A percentile compares a stretch with the other conserved stretches of the same genome.
Evolutionary conservation across 31 red algal species (phyloP).

Genomic region (Endocladia muricata): DNA sequence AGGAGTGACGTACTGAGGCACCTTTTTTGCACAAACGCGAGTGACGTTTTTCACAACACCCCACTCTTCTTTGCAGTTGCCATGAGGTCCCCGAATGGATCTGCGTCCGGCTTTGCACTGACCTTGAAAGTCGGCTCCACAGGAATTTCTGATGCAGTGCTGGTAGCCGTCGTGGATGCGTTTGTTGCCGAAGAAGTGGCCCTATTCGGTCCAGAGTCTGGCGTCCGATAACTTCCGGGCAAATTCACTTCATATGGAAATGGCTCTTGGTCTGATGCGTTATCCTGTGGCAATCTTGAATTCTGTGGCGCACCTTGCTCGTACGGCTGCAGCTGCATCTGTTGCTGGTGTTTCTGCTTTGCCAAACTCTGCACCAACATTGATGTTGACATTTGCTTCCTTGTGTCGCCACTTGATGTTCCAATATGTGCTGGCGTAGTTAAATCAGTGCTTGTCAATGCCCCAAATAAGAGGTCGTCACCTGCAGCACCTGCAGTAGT

Average conservation of each 20-base stretch:
- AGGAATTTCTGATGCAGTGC: too few species aligned
- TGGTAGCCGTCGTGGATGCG: too few species aligned
- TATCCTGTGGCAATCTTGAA: too few species aligned
- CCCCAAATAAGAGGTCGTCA: background rate
- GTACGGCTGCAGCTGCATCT: background rate
- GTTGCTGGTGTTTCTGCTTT: background rate
- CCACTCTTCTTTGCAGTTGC: constrained; percentile 2
- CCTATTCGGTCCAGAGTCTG: too few species aligned
- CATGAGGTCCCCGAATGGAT: constrained; percentile 6
- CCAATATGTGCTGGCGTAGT: background rate
- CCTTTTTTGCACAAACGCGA: too few species aligned
- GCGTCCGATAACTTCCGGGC: too few species aligned
- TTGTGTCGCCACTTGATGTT: too few species aligned
- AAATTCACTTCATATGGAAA: too few species aligned
- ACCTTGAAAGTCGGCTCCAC: background rate
- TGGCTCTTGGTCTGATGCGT: too few species aligned
- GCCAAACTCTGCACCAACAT: constrained; percentile 7
- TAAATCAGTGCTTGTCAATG: background rate
- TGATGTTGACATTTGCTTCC: background rate
- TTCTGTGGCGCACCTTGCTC: too few species aligned
- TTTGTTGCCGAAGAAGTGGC: too few species aligned
- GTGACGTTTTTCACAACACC: constrained; percentile 1
- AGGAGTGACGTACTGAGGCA: too few species aligned
- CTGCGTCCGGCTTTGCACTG: background rate
- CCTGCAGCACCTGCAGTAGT: background rate